These are phyloP conservation scores for Penicillium angulare DNA, from an alignment of 495 filamentous ascomycete genomes.

Conservation along the genomic window DNA sequence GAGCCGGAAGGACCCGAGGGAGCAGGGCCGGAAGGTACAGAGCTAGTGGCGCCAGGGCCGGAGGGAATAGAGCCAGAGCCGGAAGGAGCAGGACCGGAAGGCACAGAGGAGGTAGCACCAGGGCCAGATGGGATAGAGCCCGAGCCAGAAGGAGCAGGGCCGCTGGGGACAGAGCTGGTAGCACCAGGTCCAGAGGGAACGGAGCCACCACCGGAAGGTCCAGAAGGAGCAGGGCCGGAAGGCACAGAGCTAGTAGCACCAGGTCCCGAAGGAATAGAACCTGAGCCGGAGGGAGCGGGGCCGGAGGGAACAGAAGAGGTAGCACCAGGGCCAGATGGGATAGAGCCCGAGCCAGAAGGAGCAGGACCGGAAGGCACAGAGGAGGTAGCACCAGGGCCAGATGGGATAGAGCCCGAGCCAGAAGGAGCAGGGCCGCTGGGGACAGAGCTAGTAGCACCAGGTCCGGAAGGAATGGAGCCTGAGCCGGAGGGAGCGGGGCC, in stretches of 20 bases:
- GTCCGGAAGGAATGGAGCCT: conserved; percentile 7
- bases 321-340: conserved; percentile 1
- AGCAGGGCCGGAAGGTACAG: conserved; percentile 9
- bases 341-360: conserved; percentile 1
- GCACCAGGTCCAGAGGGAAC: conserved; percentile 10
- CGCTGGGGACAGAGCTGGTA: conserved; percentile 5
- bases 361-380: conserved; percentile 6
- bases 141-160: conserved; percentile 12
- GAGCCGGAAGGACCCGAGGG: conserved; percentile 4
- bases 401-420: conserved; percentile 6
- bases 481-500: conserved; percentile 4
- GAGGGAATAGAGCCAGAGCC: conserved; percentile 1
- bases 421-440: conserved; percentile 1
- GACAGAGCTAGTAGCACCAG: conserved; percentile 6
- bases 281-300: conserved; percentile 8
- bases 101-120: too few species aligned
- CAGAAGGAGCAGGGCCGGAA: conserved; percentile 4
- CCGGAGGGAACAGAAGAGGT: conserved; percentile 7
- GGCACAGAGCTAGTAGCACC: conserved; percentile 3
- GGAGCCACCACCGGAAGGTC: conserved; percentile 8
- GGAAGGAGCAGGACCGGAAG: conserved; percentile 2
- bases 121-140: conserved; percentile 5
- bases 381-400: conserved; percentile 8
- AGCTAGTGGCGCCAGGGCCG: conserved; percentile 4
- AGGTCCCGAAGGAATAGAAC: conserved; percentile 5